Evolutionary conservation across 805 yeast species (phyloP).

Genomic region (Dipodascus albidus): DNA sequence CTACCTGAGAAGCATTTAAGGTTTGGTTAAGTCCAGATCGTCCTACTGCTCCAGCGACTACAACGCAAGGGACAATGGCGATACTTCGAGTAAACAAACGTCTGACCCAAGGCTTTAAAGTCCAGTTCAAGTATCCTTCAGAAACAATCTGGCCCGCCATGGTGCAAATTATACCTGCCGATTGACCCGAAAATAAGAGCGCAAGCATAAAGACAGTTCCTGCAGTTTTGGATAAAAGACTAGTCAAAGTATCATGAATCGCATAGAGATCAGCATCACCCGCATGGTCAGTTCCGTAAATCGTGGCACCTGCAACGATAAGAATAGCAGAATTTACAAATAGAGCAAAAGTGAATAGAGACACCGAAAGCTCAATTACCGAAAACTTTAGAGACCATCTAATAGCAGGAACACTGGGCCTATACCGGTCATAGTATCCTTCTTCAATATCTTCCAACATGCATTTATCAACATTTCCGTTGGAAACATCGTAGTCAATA

Average conservation of each 20-base stretch:
- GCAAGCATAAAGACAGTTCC: conserved; percentile 84
- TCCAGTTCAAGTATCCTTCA: conserved; percentile 85
- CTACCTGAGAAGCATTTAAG: conserved; percentile 77
- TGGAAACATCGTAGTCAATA: conserved; percentile 59
- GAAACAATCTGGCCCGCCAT: conserved; percentile 88
- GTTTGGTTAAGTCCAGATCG: conserved; percentile 59
- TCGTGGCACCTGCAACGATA: conserved; percentile 2
- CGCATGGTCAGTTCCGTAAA: conserved; percentile 35
- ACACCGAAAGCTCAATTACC: conserved; percentile 54
- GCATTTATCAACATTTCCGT: conserved; percentile 31
- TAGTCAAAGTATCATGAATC: conserved; percentile 53
- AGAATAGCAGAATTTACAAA: conserved; percentile 59
- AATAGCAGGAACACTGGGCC: conserved; percentile 66
- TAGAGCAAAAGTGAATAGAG: conserved; percentile 69
- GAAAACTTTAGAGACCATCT: conserved; percentile 61
- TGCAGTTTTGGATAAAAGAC: conserved; percentile 56
- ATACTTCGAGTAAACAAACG: conserved; percentile 67
- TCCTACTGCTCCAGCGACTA: conserved; percentile 62
- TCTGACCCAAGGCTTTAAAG: conserved; percentile 66
- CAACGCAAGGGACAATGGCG: conserved; percentile 71
- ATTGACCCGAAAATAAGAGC: conserved; percentile 71
- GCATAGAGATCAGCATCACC: conserved; percentile 74
- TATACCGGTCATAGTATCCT: conserved; percentile 36
- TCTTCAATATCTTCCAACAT: conserved; percentile 24
- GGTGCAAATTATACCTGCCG: conserved; percentile 89